Percentiles rank a stretch among this genome's conserved stretches.
Evolutionary conservation across 306 rosid genomes (phyloP).

Genomic region (Prosopis cineraria): DNA sequence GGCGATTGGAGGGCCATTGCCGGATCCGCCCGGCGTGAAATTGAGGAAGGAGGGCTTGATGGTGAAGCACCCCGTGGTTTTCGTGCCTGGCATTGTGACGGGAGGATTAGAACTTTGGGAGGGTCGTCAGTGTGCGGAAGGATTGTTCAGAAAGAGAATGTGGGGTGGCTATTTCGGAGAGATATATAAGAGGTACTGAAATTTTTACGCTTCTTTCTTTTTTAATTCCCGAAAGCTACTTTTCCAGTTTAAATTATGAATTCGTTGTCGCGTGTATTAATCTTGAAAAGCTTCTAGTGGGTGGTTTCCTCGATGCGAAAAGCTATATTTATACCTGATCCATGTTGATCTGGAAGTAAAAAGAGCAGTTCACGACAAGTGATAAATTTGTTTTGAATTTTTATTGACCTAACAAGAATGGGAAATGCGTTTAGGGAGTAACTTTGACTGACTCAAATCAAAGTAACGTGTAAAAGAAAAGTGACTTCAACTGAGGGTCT

Average conservation of each 20-base stretch:
- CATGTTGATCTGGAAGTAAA: constrained; percentile 22
- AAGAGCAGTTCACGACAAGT: not conserved
- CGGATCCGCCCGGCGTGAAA: constrained; percentile 83
- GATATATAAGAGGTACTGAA: constrained; percentile 62
- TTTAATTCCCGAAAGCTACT: not conserved
- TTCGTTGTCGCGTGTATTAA: constrained; percentile 6
- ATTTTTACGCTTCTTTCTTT: not conserved
- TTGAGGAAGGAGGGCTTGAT: constrained; percentile 72
- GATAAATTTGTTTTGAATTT: constrained; percentile 9
- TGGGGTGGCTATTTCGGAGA: constrained; percentile 93
- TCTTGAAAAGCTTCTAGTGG: not conserved
- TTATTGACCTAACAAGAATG: not conserved
- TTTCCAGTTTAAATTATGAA: constrained; percentile 4
- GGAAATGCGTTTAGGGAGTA: constrained; percentile 9
- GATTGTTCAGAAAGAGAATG: constrained; percentile 73
- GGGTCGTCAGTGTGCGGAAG: constrained; percentile 78
- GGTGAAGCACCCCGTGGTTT: constrained; percentile 78
- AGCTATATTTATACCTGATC: not conserved
- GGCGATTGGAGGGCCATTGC: constrained; percentile 69
- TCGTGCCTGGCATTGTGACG: constrained; percentile 85
- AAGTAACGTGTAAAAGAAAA: not conserved
- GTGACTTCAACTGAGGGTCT: not conserved
- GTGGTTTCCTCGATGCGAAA: constrained; percentile 3
- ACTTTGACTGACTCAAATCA: not conserved
- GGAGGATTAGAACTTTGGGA: constrained; percentile 86